These are phyloP conservation scores for Phascolomyces articulosus DNA, from an alignment of 371 early-diverging fungal species.

Conservation along the genomic window DNA sequence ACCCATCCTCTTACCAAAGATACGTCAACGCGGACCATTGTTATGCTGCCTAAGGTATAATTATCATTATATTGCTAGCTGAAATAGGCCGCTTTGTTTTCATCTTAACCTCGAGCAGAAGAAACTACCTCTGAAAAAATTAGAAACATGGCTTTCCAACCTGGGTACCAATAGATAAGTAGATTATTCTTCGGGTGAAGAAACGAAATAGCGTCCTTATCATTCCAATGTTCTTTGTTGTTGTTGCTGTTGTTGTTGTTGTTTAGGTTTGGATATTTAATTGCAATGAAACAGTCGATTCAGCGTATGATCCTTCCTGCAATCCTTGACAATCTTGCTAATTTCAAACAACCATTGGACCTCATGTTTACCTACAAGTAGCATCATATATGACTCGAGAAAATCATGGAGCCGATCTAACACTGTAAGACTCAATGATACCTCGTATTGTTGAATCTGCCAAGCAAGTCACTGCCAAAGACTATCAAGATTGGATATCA, in stretches of 20 bases:
- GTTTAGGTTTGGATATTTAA: not conserved
- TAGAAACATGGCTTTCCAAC: too few species aligned
- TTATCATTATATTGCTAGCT: slow-evolving; percentile 1
- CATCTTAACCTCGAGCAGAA: slow-evolving; percentile 4
- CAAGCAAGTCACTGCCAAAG: too few species aligned
- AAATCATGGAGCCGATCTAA: not conserved
- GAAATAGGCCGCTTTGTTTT: slow-evolving; percentile 1
- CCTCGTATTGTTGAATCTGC: too few species aligned
- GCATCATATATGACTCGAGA: not conserved
- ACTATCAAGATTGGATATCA: too few species aligned
- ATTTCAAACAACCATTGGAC: slow-evolving; percentile 6
- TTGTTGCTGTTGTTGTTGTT: slow-evolving; percentile 3
- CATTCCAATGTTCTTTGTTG: slow-evolving; percentile 6
- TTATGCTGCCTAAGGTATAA: slow-evolving; percentile 2
- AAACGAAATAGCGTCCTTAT: slow-evolving; percentile 4
- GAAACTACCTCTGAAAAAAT: slow-evolving; percentile 1
- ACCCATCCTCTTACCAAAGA: not conserved
- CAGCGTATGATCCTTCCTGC: not conserved
- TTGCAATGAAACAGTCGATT: slow-evolving; percentile 3
- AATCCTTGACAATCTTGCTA: not conserved
- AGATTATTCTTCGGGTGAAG: slow-evolving; percentile 2
- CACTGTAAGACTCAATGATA: not conserved
- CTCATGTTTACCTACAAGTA: not conserved
- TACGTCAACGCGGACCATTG: slow-evolving; percentile 1
- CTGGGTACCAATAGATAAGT: slow-evolving; percentile 1